Conservation (phyloP, 257 asterid species). For the Gentiana straminea region DNA sequence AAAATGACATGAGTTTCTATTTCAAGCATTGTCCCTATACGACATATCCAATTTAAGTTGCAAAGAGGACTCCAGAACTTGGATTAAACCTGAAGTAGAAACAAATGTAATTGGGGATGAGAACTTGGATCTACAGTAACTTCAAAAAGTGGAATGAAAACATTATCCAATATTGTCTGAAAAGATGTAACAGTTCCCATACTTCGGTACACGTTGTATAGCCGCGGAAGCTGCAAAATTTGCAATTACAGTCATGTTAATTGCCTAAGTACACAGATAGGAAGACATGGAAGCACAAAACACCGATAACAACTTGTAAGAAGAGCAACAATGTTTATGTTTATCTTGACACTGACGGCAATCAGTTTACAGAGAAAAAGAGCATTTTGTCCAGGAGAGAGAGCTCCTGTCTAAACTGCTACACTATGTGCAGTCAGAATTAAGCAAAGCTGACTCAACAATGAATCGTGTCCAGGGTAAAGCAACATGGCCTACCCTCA, state of each 20-base stretch:
- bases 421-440: too few relatives aligned
- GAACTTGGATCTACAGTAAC: constrained; percentile 84
- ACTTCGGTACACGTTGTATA: constrained; percentile 78
- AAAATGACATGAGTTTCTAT: neutral
- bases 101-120: constrained; percentile 86
- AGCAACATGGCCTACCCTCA: too few relatives aligned
- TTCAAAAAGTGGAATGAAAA: constrained; percentile 88
- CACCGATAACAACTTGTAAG: neutral
- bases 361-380: too few relatives aligned
- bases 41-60: too few relatives aligned
- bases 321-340: neutral
- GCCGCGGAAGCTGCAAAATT: constrained; percentile 75
- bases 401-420: neutral
- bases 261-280: neutral
- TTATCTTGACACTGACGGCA: too few relatives aligned
- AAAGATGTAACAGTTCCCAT: constrained; percentile 95
- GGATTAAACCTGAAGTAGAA: constrained; percentile 62
- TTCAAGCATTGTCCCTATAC: constrained; percentile 2
- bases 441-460: too few relatives aligned
- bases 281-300: neutral
- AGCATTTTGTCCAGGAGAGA: neutral
- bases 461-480: too few relatives aligned
- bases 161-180: constrained; percentile 79
- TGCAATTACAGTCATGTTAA: neutral
- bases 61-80: neutral